Percentiles rank a stretch among this genome's conserved stretches.
These are phyloP conservation scores for Corymbia maculata DNA, from an alignment of 345 rosid genomes.

Conservation along the genomic window DNA sequence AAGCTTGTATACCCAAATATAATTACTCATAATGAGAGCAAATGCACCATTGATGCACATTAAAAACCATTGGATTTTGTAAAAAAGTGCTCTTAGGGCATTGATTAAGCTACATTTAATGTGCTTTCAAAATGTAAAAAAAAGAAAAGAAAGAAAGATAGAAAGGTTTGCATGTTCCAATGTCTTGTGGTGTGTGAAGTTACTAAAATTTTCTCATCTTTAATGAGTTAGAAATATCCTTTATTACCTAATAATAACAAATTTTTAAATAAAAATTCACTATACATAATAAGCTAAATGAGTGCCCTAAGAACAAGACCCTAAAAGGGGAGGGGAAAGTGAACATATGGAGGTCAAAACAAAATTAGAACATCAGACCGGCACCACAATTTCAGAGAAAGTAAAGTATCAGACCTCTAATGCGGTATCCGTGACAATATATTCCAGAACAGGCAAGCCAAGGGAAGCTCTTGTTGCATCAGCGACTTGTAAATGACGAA, in stretches of 20 bases:
- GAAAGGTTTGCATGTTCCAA: not conserved
- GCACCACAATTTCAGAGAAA: not conserved
- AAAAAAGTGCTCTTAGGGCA: not conserved
- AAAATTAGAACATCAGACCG: not conserved
- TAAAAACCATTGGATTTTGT: not conserved
- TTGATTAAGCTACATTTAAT: not conserved
- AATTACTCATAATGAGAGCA: not conserved
- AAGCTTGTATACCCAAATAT: not conserved
- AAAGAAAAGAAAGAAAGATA: too few relatives aligned
- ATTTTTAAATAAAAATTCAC: not conserved
- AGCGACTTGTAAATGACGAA: slow-evolving; percentile 55
- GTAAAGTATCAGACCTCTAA: slow-evolving; percentile 14
- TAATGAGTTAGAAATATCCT: not conserved
- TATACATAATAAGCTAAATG: not conserved
- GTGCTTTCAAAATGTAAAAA: not conserved
- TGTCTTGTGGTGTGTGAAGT: not conserved
- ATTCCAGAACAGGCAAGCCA: slow-evolving; percentile 55
- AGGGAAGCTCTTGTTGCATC: slow-evolving; percentile 74
- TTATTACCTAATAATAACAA: not conserved
- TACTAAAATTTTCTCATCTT: not conserved
- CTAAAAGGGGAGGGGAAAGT: not conserved
- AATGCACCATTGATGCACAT: not conserved
- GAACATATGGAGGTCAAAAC: not conserved
- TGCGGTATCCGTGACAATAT: slow-evolving; percentile 34
- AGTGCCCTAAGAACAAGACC: not conserved